Conservation (phyloP, 2,329 filamentous ascomycete genomes). For the Neonectria magnoliae region DNA sequence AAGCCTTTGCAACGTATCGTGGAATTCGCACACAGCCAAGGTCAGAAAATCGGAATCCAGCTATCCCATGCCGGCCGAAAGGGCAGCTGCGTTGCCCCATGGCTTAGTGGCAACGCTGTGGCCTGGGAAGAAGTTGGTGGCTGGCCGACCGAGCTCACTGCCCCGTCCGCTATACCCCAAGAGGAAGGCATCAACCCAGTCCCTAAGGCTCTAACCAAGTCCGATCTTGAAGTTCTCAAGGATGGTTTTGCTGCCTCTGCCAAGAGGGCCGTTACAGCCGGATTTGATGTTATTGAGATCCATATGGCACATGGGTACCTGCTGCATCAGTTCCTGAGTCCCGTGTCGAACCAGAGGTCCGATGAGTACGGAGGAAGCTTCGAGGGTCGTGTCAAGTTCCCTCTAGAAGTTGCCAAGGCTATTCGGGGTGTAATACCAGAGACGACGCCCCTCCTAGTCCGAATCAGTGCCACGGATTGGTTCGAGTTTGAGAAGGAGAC, state of each 20-base stretch:
- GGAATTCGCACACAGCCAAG: constrained; percentile 9
- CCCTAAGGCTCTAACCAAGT: constrained; percentile 58
- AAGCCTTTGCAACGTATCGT: constrained; percentile 7
- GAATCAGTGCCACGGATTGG: constrained; percentile 19
- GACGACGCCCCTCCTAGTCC: constrained; percentile 12
- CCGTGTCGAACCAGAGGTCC: constrained; percentile 72
- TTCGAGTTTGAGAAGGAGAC: constrained; percentile 3
- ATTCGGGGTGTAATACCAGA: constrained; percentile 8
- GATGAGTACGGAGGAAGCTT: constrained; percentile 73
- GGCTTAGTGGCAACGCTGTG: constrained; percentile 2
- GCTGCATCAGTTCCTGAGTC: constrained; percentile 71
- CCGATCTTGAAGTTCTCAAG: constrained; percentile 68
- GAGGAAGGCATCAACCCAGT: constrained; percentile 34
- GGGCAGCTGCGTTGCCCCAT: background rate
- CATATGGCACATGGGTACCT: constrained; percentile 83
- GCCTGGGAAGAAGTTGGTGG: constrained; percentile 41
- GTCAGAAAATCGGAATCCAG: constrained; percentile 13
- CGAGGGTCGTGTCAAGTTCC: constrained; percentile 67
- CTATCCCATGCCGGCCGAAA: constrained; percentile 12
- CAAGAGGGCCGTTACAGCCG: constrained; percentile 68
- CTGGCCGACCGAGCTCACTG: constrained; percentile 54
- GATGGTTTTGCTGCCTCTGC: constrained; percentile 62
- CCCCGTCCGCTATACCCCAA: constrained; percentile 65
- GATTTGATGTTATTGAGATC: constrained; percentile 75
- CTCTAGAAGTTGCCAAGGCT: constrained; percentile 8